Percentiles rank a stretch among this genome's conserved stretches.
Conservation (phyloP, 2,329 filamentous ascomycete genomes). For the Pseudogymnoascus sp. region DNA sequence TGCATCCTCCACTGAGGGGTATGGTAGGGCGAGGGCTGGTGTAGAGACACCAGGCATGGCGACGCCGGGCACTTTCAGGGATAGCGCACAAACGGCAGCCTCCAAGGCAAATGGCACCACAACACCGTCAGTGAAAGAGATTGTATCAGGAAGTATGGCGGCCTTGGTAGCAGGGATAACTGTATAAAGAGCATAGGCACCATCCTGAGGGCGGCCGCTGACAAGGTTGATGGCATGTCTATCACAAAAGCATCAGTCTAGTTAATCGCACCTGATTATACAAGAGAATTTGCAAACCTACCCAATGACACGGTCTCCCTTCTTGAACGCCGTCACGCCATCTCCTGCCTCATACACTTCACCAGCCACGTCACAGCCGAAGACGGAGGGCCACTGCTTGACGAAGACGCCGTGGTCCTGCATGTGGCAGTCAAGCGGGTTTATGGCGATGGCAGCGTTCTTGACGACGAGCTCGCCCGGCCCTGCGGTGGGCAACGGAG, state of each 20-base stretch:
- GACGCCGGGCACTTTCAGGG: constrained; percentile 19
- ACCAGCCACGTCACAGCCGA: background rate
- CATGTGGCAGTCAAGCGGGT: constrained; percentile 32
- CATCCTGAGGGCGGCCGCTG: constrained; percentile 24
- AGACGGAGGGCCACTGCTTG: constrained; percentile 13
- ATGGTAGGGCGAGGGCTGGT: constrained; percentile 9
- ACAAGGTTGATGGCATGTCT: constrained; percentile 22
- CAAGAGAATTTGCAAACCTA: background rate
- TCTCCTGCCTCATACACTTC: background rate
- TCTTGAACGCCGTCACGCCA: background rate
- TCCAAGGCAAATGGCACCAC: constrained; percentile 20
- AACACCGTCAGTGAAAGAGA: constrained; percentile 17
- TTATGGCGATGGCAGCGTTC: constrained; percentile 35
- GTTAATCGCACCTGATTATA: background rate
- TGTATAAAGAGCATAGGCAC: constrained; percentile 21
- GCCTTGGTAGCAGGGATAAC: constrained; percentile 19
- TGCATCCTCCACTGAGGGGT: background rate
- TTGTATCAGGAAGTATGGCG: constrained; percentile 19
- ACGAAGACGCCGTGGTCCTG: constrained; percentile 13
- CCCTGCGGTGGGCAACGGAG: constrained; percentile 32
- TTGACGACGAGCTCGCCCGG: constrained; percentile 34
- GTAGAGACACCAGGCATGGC: constrained; percentile 13
- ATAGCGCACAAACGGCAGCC: constrained; percentile 25
- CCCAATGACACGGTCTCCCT: constrained; percentile 8
- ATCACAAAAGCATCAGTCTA: background rate